Conservation (phyloP, 257 asterid species). For the Datura wrightii region DNA sequence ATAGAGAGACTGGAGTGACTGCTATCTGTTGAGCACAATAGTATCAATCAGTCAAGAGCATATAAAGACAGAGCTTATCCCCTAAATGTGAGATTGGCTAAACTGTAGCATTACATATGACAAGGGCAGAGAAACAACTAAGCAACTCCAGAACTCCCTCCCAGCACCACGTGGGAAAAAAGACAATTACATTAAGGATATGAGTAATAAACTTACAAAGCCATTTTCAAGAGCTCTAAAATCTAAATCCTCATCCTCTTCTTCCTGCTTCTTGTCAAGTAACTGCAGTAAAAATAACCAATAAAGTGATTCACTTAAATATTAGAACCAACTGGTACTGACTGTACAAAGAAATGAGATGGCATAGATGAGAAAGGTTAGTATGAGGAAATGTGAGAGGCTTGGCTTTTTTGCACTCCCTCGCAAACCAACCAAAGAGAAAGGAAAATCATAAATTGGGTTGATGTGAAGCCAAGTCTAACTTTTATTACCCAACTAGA, state of each 20-base stretch:
- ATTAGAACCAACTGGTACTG: background rate
- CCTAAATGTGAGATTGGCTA: background rate
- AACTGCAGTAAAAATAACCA: constrained; percentile 49
- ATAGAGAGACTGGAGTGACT: constrained; percentile 44
- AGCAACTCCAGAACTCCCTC: background rate
- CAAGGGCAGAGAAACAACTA: background rate
- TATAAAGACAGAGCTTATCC: background rate
- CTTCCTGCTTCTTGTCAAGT: constrained; percentile 71
- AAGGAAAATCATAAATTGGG: background rate
- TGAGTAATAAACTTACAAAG: constrained; percentile 60
- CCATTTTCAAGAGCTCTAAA: constrained; percentile 84
- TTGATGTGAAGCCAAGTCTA: background rate
- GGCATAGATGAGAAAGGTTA: background rate
- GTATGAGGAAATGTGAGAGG: background rate
- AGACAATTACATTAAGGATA: background rate
- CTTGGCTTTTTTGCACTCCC: background rate
- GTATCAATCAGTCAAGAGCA: constrained; percentile 1
- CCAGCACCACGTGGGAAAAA: background rate
- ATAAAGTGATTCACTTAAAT: background rate
- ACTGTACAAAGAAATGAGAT: background rate
- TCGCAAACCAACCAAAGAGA: background rate
- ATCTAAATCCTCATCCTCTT: constrained; percentile 81
- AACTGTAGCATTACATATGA: background rate
- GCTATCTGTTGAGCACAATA: constrained; percentile 42
- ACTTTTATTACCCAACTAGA: background rate